Base-by-base conservation (phyloP, 306 rosid species). In the Hippophae tibetana region DNA sequence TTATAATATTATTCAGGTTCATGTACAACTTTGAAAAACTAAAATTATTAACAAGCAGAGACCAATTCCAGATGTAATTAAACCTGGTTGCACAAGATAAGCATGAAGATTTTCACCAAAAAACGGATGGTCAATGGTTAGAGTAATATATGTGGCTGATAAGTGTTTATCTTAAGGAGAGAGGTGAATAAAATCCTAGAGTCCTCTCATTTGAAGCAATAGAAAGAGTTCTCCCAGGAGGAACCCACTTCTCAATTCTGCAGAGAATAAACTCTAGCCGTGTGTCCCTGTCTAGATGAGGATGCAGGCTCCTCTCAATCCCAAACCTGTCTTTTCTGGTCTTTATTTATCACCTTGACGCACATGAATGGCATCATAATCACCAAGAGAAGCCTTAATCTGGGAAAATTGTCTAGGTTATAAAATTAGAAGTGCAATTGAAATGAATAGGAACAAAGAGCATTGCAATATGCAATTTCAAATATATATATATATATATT, bases 211-310 rank as follows among this genome's bases (percentile, higher is more conserved):
- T 93, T 60, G 99, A 93, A 70, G 95, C 95, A 67, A 93, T 79
- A 73, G 73, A 93, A 65, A 93, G 74, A 23, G 90, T 93, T 66
- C 90, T 80, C 63, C 99, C 90, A 6, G 81, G 67, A 42, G 97
- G 85, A 42, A 93, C 89, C 99, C 97, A 86, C 50, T 93, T 88
- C 64, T 76, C 77, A 56, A 93, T 86, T 76, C 95, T 78, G 59
- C 54, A 74, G 42, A 86, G 64, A 63, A 93, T 86, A 66, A 93
- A 88, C 75, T 93, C 87, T 3, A 97, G 75, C 10, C 78, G 84
- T 47, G 97, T 93, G 69, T 93, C 99, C 70, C 99, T 80, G 67
- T 88, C 99, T 48, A 93, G 84, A 79, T 86, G 97, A 65, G 99
- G 99, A 67, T 79, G 92, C 67, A 86, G 75, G 74, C 72, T 80